These are phyloP conservation scores for Draba incana DNA, from an alignment of 345 rosid genomes.

Conservation along the genomic window DNA sequence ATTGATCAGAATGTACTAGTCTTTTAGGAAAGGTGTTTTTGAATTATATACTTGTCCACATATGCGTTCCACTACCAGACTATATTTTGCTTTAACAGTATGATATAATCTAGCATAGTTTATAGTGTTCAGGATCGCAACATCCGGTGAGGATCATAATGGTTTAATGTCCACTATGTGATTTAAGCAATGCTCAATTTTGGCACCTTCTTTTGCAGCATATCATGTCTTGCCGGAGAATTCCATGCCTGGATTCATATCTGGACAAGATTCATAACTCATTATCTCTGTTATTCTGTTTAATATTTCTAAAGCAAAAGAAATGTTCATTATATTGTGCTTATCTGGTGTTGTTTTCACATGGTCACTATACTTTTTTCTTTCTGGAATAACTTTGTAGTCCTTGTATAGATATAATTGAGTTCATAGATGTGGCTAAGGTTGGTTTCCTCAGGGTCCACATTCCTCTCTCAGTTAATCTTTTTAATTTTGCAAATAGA, in stretches of 20 bases:
- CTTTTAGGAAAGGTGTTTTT: slow-evolving; percentile 8
- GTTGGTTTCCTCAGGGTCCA: slow-evolving; percentile 12
- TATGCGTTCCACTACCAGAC: background rate
- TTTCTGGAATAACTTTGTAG: background rate
- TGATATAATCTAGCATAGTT: slow-evolving; percentile 11
- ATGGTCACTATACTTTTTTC: background rate
- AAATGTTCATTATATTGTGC: background rate
- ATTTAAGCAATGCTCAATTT: slow-evolving; percentile 18
- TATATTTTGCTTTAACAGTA: slow-evolving; percentile 15
- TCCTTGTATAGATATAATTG: slow-evolving; percentile 7
- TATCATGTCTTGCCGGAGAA: slow-evolving; percentile 85
- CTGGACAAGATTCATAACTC: slow-evolving; percentile 77
- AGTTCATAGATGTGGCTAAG: slow-evolving; percentile 9
- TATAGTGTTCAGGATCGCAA: background rate
- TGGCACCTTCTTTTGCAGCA: slow-evolving; percentile 55
- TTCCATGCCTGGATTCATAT: slow-evolving; percentile 98
- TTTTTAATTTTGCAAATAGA: slow-evolving; percentile 31
- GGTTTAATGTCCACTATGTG: background rate
- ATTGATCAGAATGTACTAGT: slow-evolving; percentile 11
- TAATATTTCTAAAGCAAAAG: slow-evolving; percentile 8
- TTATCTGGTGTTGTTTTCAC: slow-evolving; percentile 24
- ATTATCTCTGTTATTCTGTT: slow-evolving; percentile 15
- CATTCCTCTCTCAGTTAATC: slow-evolving; percentile 17
- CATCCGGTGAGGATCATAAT: slow-evolving; percentile 13
- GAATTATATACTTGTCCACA: slow-evolving; percentile 7